Base-by-base conservation (phyloP, 345 rosid genomes). In the Corchorus olitorius region DNA sequence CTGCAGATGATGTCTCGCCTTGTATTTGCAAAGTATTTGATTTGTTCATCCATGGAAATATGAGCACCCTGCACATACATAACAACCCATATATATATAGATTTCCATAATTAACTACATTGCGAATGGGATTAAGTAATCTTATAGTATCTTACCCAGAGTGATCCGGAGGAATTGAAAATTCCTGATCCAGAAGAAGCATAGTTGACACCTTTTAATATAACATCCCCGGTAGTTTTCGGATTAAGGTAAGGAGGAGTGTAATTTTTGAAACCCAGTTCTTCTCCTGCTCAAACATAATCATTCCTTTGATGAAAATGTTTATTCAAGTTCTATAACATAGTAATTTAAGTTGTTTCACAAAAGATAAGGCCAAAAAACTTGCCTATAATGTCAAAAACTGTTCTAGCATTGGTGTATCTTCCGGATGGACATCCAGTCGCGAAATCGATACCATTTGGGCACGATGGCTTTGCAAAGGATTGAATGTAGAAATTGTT, bases 21-120 rank as follows among this genome's bases (percentile, higher is more conserved):
- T 0, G 85, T 84, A 9, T 19, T 82, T 65, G 77, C 82, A 16
- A 87, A 87, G 72, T 84, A 19, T 50, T 60, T 69, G 41, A 87
- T 6, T 83, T 87, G 89, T 27, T 70, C 89, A 54, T 88, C 93
- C 76, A 91, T 15, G 82, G 83, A 84, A 68, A 93, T 83, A 48
- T 88, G 81, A 0, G 83, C 87, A 1, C 93, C 94, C 98, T 17
- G 3, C 43, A 19, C 1, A 27, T 39, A 39, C 27, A 27, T 27
- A 27, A 27, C 27, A 27, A 27, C 1, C 27, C 27, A 27, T 27
- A 27, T 27, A 27, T 27, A 27, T 27, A 27, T 27, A 27, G 27
- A 27, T 27, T 27, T 27, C 27, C 27, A 27, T 27, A 27, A 27
- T 27, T 27, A 27, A 27, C 27, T 27, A 27, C 27, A 27, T 27